These are phyloP conservation scores for Fusarium chlamydosporum DNA, from an alignment of 2,329 filamentous ascomycete genomes.

Conservation along the genomic window DNA sequence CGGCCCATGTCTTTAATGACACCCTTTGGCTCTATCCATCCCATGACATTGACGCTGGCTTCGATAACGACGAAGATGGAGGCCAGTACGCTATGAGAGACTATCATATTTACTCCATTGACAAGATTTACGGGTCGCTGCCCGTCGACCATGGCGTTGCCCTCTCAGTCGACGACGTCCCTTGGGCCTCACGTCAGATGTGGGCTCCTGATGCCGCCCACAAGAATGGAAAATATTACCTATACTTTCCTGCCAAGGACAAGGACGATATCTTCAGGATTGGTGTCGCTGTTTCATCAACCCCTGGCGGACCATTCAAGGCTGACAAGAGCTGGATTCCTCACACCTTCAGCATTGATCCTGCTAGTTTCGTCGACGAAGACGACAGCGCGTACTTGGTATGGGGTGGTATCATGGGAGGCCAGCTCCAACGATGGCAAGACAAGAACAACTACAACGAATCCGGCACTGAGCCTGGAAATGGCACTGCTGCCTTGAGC, in stretches of 20 bases:
- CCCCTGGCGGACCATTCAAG: conserved; percentile 21
- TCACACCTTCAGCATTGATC: conserved; percentile 25
- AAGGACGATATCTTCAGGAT: conserved; percentile 28
- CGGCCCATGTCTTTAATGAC: conserved; percentile 28
- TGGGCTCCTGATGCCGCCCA: conserved; percentile 30
- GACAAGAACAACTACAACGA: conserved; percentile 22
- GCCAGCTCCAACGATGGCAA: conserved; percentile 28
- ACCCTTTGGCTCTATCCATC: conserved; percentile 20
- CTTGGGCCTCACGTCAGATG: conserved; percentile 23
- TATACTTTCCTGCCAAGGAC: conserved; percentile 34
- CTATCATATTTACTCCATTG: conserved; percentile 25
- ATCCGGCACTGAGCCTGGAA: conserved; percentile 14
- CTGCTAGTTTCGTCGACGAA: conserved; percentile 17
- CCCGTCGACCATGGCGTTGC: conserved; percentile 15
- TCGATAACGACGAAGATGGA: background rate
- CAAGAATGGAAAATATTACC: conserved; percentile 36
- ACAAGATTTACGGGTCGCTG: conserved; percentile 22
- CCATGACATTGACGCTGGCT: conserved; percentile 17
- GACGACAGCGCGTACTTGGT: background rate
- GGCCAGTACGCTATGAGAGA: conserved; percentile 23
- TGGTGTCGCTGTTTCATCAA: conserved; percentile 24
- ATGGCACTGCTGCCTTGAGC: conserved; percentile 10
- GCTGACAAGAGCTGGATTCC: conserved; percentile 32
- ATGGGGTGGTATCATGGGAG: conserved; percentile 24
- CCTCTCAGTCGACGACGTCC: conserved; percentile 14